phyloP scores from a whole-genome alignment of 1,284 basidiomycete species.

The Microstroma glucosiphilum region DNA sequence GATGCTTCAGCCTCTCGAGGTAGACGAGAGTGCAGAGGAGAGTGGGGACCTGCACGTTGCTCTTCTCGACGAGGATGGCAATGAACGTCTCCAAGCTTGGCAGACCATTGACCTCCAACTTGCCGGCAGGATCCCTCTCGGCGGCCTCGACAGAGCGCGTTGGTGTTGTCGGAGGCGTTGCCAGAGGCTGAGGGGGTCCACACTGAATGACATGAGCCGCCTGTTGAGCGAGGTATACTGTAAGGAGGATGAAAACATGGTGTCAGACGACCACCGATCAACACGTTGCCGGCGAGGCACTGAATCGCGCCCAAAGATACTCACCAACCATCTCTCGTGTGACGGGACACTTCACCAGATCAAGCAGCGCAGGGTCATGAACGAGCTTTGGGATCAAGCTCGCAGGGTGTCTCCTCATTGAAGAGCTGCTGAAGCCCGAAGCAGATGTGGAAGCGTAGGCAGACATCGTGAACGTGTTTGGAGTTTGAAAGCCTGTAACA shows the following conservation, averaged over 20 bases:
- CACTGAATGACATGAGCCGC: conserved; percentile 49
- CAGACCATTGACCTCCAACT: conserved; percentile 55
- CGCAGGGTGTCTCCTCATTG: conserved; percentile 45
- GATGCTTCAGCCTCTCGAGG: conserved; percentile 75
- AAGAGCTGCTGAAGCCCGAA: conserved; percentile 9
- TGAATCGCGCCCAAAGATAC: background rate
- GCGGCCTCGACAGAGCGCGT: conserved; percentile 35
- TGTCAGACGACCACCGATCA: too few species aligned
- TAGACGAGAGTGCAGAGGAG: conserved; percentile 87
- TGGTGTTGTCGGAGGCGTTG: conserved; percentile 40
- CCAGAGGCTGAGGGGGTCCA: conserved; percentile 29
- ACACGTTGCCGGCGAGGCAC: too few species aligned
- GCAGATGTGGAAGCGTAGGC: background rate
- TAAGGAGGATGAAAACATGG: conserved; percentile 3
- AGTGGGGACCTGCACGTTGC: conserved; percentile 86
- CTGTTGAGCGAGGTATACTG: conserved; percentile 46
- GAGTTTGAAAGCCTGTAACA: background rate
- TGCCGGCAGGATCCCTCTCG: conserved; percentile 39
- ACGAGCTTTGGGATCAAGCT: conserved; percentile 45
- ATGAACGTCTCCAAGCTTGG: conserved; percentile 83
- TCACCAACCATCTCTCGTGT: conserved; percentile 46
- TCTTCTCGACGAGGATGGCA: conserved; percentile 70
- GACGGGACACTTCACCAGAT: conserved; percentile 47
- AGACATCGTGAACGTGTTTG: background rate
- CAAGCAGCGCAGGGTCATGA: conserved; percentile 48